Evolutionary conservation across 1,284 basidiomycete species (phyloP), one percentile per base, ranked within the genome.

Genomic region (Flammula alnicola): DNA sequence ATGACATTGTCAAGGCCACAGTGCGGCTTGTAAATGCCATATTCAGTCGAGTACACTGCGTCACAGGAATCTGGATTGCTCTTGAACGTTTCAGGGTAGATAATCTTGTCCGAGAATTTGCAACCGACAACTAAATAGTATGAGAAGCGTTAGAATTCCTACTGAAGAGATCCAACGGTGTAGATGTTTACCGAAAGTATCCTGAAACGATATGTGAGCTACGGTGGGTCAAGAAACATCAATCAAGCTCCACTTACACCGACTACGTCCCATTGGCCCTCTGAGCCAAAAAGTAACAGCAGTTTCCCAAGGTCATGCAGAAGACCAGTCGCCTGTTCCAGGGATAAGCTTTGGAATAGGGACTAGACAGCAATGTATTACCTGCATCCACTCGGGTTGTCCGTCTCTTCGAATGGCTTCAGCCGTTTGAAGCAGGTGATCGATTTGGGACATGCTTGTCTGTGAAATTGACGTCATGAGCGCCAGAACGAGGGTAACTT

Each of bases 241-340:
- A n/a, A n/a, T n/a, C 23, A 23, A 17, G 35, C 40, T 44, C 47
- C 11, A 75, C 83, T 65, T 67, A 88, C 86, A 44, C 88, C 92
- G 27, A 94, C 93, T 42, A 95, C 92, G 57, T 94, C 93, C 93
- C 93, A 95, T 70, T 95, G 92, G 4, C 93, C 91, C 71, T 90
- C 75, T 3, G 88, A 87, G 10, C 87, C 90, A 68, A 92, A 92
- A 59, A 94, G 78, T 66, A 83, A 82, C 12, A 94, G 71, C 6
- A 95, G 78, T 66, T 95, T 95, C 49, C 92, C 92, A 47, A 95
- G 82, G 67, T 95, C 92, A 61, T 95, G 92, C 27, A 95, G 81
- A 16, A 96, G 80, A 1, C 93, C 93, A 14, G 91, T 86, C 50
- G 93, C 83, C 72, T 77, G 33, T 37, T 35, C 20, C 25, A 19